Conservation (phyloP, 768 basidiomycete species). For the Ephemerocybe angulata region DNA sequence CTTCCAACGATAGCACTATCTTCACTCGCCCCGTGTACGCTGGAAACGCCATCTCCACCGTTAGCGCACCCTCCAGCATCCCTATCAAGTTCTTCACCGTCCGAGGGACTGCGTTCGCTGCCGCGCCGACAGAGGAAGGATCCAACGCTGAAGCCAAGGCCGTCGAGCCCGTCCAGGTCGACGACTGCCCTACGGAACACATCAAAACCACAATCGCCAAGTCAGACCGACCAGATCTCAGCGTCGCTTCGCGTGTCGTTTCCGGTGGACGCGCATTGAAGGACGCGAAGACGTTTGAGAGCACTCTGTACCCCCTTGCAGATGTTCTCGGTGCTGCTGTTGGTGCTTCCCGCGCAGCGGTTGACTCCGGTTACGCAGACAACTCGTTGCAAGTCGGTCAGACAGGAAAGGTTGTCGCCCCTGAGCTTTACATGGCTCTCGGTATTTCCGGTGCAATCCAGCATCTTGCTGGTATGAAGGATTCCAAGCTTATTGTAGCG, state of each 20-base stretch:
- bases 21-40: constrained; percentile 97
- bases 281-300: constrained; percentile 88
- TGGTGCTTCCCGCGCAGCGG: constrained; percentile 96
- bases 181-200: constrained; percentile 58
- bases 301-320: constrained; percentile 84
- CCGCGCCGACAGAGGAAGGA: constrained; percentile 50
- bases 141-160: constrained; percentile 56
- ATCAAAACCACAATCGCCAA: constrained; percentile 75
- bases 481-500: constrained; percentile 96
- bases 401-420: constrained; percentile 97
- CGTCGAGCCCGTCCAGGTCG: constrained; percentile 60
- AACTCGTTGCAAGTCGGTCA: constrained; percentile 99
- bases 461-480: constrained; percentile 99
- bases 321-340: constrained; percentile 93
- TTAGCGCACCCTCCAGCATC: constrained; percentile 73
- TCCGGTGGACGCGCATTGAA: constrained; percentile 96
- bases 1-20: constrained; percentile 66
- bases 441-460: constrained; percentile 99
- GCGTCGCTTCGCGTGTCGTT: constrained; percentile 81
- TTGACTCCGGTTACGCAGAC: constrained; percentile 97
- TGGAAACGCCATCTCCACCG: constrained; percentile 93
- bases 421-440: constrained; percentile 92
- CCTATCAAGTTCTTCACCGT: constrained; percentile 93
- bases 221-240: constrained; percentile 91
- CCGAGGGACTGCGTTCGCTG: constrained; percentile 84